Evolutionary conservation across 1,284 basidiomycete species (phyloP).

Genomic region (Ceratobasidium sp.): DNA sequence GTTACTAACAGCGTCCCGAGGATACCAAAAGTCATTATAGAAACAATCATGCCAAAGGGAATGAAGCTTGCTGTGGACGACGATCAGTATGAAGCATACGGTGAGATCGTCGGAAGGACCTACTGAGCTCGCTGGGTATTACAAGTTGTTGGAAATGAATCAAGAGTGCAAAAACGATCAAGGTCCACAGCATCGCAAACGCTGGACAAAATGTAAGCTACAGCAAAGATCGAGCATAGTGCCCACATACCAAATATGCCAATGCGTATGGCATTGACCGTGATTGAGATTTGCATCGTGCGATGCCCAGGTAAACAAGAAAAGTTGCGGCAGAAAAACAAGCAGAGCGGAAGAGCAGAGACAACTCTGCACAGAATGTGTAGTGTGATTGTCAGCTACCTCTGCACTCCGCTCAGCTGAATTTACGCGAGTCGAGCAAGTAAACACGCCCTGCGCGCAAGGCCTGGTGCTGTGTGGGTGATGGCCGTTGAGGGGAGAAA

Average conservation of each 20-base stretch:
- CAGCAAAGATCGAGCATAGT: background rate
- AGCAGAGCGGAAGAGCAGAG: conserved; percentile 20
- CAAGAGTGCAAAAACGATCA: conserved; percentile 49
- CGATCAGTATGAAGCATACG: conserved; percentile 10
- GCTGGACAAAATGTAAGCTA: conserved; percentile 31
- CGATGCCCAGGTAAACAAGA: conserved; percentile 31
- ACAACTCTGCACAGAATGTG: conserved; percentile 11
- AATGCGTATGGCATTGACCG: conserved; percentile 43
- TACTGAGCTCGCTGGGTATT: conserved; percentile 45
- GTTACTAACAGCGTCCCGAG: conserved; percentile 73
- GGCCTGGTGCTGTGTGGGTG: conserved; percentile 35
- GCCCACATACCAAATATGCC: conserved; percentile 19
- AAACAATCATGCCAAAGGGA: conserved; percentile 84
- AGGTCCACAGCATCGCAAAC: conserved; percentile 48
- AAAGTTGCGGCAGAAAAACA: conserved; percentile 37
- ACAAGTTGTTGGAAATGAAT: conserved; percentile 47
- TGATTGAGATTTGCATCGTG: conserved; percentile 26
- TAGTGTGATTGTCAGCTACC: conserved; percentile 25
- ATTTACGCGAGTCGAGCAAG: conserved; percentile 28
- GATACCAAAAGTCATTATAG: conserved; percentile 73
- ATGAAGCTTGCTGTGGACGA: conserved; percentile 77
- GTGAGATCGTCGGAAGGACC: conserved; percentile 20
- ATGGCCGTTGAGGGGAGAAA: conserved; percentile 46
- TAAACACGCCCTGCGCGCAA: conserved; percentile 43
- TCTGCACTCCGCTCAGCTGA: conserved; percentile 34